phyloP scores from a whole-genome alignment of 2,329 filamentous ascomycete genomes.

The Thelonectria discophora region DNA sequence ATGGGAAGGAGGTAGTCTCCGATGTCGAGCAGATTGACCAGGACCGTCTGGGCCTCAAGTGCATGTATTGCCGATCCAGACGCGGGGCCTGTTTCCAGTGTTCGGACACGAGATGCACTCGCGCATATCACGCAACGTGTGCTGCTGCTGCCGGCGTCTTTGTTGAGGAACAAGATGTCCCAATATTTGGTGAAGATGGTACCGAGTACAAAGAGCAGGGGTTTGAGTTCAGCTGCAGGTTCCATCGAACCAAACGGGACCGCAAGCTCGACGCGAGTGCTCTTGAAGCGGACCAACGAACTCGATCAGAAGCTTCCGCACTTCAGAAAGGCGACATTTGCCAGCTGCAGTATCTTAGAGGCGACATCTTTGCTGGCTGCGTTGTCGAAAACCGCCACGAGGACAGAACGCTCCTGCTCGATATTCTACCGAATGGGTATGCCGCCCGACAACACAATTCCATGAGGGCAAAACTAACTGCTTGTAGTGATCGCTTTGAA shows the following conservation, averaged over 20 bases:
- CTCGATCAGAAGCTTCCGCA: constrained; percentile 72
- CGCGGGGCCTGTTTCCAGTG: constrained; percentile 98
- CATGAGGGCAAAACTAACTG: constrained; percentile 50
- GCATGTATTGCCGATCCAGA: constrained; percentile 92
- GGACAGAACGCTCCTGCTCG: constrained; percentile 80
- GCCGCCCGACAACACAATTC: constrained; percentile 44
- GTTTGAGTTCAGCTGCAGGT: constrained; percentile 93
- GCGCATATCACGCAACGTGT: constrained; percentile 95
- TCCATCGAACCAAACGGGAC: constrained; percentile 88
- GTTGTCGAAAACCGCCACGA: constrained; percentile 83
- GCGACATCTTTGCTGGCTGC: constrained; percentile 90
- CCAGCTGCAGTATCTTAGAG: constrained; percentile 84
- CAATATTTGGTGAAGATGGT: constrained; percentile 88
- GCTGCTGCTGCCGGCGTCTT: constrained; percentile 91
- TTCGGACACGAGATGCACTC: constrained; percentile 90
- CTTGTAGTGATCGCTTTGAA: constrained; percentile 72
- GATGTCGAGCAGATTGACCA: constrained; percentile 86
- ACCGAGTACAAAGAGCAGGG: constrained; percentile 92
- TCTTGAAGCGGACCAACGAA: constrained; percentile 74
- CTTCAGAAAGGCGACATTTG: constrained; percentile 80
- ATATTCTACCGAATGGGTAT: constrained; percentile 86
- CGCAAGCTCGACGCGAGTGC: constrained; percentile 75
- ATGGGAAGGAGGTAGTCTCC: constrained; percentile 76
- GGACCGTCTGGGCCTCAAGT: constrained; percentile 89
- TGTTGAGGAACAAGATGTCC: constrained; percentile 85